Evolutionary conservation across 1,139 yeast species (phyloP), one percentile per base, ranked within the genome.

Genomic region (Wickerhamomyces sp.): DNA sequence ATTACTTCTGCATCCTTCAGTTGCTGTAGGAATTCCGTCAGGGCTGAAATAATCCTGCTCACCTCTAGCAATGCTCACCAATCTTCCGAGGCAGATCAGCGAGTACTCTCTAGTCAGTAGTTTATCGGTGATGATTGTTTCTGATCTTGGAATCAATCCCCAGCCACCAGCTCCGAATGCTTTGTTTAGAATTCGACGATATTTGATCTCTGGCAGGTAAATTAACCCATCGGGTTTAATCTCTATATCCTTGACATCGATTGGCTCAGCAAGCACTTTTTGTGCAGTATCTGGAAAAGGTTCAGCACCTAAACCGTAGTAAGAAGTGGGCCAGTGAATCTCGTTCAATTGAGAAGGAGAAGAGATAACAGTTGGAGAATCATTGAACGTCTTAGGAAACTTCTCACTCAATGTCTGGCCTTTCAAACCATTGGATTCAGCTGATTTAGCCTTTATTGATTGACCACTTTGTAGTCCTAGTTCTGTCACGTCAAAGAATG

Each of bases 121-220:
- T 39, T 67, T 70, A 26, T 69, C 65, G 1, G 95, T 82, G 22
- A 92, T 78, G 39, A 76, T 67, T 0, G 96, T 83, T 49, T 85
- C 94, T 0, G 96, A 83, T 42, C 98, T 68, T 9, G 98, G 97
- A 0, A 95, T 96, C 43, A 92, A 68, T 0, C 98, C 98, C 98
- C 98, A 92, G 2, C 96, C 97, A 19, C 98, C 98, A 3, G 98
- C 97, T 3, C 98, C 98, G 68, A 92, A 90, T 0, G 97, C 95
- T 29, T 73, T 72, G 63, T 90, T 90, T 51, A 92, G 65, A 26
- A 89, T 83, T 35, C 98, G 74, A 47, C 98, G 76, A 59, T 92
- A 92, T 59, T 90, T 89, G 62, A 92, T 92, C 61, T 92, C 98
- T 0, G 98, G 98, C 37, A 92, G 67, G 55, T 88, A 92, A 13